Percentiles rank a stretch among this genome's conserved stretches.
Evolutionary conservation across 441 rosid species (phyloP).

Genomic region (Erysimum pusillum): DNA sequence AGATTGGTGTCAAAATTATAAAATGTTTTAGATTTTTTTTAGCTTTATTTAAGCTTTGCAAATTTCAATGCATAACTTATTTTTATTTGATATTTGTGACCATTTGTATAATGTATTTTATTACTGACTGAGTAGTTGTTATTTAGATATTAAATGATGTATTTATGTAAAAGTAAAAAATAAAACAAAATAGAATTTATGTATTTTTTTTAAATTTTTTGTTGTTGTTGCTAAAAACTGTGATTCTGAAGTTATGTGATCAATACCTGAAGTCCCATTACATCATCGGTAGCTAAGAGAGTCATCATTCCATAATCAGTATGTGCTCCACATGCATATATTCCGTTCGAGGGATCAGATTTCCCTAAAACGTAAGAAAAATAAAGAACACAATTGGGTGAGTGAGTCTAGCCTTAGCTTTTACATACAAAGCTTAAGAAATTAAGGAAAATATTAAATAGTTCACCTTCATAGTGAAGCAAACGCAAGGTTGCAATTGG

Average conservation of each 20-base stretch:
- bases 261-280: conserved; percentile 81
- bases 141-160: no score
- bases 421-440: conserved; percentile 4
- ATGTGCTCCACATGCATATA: conserved; percentile 94
- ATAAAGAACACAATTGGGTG: neutral
- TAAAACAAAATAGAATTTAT: no score
- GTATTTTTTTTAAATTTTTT: no score
- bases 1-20: no score
- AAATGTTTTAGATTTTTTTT: no score
- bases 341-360: conserved; percentile 78
- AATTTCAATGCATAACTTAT: no score
- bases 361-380: conserved; percentile 49
- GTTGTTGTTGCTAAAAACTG: no score
- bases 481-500: neutral
- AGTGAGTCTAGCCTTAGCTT: neutral
- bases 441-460: neutral
- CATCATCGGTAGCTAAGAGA: conserved; percentile 84
- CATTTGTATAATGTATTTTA: no score
- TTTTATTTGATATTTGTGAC: no score
- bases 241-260: neutral
- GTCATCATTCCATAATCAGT: conserved; percentile 87
- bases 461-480: neutral
- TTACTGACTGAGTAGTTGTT: no score
- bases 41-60: no score
- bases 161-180: no score